Conservation (phyloP, 176 grass and related monocot genomes). For the Oryza brachyantha region DNA sequence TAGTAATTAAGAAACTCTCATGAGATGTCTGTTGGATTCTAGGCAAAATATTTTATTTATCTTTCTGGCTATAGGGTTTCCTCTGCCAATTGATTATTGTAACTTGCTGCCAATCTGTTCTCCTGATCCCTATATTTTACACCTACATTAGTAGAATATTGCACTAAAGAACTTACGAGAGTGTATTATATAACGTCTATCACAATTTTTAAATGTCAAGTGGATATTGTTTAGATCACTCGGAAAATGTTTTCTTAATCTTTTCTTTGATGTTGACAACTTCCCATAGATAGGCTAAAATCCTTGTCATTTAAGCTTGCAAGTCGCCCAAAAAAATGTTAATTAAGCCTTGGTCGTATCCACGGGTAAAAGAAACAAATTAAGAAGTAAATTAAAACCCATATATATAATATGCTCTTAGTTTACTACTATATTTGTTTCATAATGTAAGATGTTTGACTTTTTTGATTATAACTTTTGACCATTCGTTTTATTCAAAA, state of each 20-base stretch:
- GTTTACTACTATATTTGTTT: too few species aligned
- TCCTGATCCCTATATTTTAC: not conserved
- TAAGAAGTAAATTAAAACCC: too few species aligned
- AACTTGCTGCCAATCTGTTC: not conserved
- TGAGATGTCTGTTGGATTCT: slow-evolving; percentile 2
- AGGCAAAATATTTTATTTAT: not conserved
- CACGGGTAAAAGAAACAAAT: too few species aligned
- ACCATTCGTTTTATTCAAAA: too few species aligned
- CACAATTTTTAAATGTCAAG: not conserved
- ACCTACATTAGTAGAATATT: not conserved
- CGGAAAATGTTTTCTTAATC: not conserved
- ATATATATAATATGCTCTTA: too few species aligned
- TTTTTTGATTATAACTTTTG: too few species aligned
- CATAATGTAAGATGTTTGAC: too few species aligned
- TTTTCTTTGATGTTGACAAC: slow-evolving; percentile 4
- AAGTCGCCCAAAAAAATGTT: not conserved
- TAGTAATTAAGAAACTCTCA: not conserved
- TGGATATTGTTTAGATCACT: slow-evolving; percentile 1
- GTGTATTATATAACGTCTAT: slow-evolving; percentile 6
- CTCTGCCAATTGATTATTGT: slow-evolving; percentile 11
- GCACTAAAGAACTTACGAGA: not conserved
- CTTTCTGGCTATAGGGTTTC: not conserved
- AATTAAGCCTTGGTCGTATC: too few species aligned
- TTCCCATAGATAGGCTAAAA: not conserved
- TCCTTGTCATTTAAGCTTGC: not conserved